These are phyloP conservation scores for Polygonum maritimum DNA, from an alignment of 148 eudicot genomes.

Conservation along the genomic window DNA sequence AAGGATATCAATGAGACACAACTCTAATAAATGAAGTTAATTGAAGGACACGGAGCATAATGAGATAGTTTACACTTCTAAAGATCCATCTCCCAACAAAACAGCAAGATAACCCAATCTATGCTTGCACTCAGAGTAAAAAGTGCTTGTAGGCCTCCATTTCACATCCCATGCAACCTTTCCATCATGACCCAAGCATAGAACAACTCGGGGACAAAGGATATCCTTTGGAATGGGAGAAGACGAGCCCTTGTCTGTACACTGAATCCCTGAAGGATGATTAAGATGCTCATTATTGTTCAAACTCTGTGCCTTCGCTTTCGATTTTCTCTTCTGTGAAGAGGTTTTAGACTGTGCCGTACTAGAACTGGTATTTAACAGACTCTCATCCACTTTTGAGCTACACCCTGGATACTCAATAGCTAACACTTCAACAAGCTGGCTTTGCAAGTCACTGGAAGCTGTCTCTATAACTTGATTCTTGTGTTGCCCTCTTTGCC, in stretches of 20 bases:
- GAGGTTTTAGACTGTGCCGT: constrained; percentile 9
- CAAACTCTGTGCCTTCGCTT: constrained; percentile 9
- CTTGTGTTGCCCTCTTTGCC: constrained; percentile 51
- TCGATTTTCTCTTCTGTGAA: constrained; percentile 10
- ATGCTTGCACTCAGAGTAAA: constrained; percentile 30
- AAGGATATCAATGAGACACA: not conserved
- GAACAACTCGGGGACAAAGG: constrained; percentile 62
- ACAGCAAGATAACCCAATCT: constrained; percentile 97
- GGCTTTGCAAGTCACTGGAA: constrained; percentile 14
- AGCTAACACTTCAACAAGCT: constrained; percentile 22
- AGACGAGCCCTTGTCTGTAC: constrained; percentile 14
- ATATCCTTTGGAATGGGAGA: constrained; percentile 28
- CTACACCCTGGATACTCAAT: constrained; percentile 18
- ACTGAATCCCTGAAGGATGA: constrained; percentile 10
- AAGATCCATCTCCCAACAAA: constrained; percentile 78
- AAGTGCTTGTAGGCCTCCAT: constrained; percentile 51
- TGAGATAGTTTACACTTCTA: constrained; percentile 75
- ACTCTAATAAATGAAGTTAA: not conserved
- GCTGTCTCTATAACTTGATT: constrained; percentile 24
- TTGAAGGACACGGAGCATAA: not conserved
- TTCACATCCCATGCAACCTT: constrained; percentile 97
- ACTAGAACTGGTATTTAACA: constrained; percentile 1
- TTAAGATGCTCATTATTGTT: constrained; percentile 6
- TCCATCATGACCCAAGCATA: constrained; percentile 90
- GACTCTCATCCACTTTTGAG: constrained; percentile 1